Evolutionary conservation across 257 asterid species (phyloP).

Genomic region (Galeopsis tetrahit): DNA sequence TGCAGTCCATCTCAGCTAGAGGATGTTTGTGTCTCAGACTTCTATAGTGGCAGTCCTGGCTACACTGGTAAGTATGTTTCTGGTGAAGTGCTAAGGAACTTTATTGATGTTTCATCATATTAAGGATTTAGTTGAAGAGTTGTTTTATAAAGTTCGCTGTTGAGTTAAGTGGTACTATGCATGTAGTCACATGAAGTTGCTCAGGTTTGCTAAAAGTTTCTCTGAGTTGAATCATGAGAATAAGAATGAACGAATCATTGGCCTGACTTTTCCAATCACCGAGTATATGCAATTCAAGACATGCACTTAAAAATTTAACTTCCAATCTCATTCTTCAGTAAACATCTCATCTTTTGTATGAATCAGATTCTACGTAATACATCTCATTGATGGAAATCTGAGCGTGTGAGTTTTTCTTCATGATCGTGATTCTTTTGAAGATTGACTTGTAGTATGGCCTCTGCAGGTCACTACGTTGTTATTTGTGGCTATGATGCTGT

Average conservation of each 20-base stretch:
- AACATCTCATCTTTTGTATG: background rate
- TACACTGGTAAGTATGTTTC: constrained; percentile 69
- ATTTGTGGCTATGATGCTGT: constrained; percentile 88
- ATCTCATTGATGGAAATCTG: constrained; percentile 18
- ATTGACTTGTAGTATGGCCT: constrained; percentile 24
- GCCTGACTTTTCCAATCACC: background rate
- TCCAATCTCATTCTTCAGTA: constrained; percentile 17
- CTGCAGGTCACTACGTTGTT: constrained; percentile 83
- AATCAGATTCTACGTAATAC: background rate
- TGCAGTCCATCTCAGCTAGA: constrained; percentile 61
- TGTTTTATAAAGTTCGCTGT: constrained; percentile 3
- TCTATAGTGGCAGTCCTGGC: constrained; percentile 56
- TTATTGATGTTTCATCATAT: background rate
- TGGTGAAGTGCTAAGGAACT: background rate
- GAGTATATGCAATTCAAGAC: background rate
- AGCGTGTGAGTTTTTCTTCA: background rate
- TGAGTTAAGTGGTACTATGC: background rate
- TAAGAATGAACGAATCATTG: background rate
- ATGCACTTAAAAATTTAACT: constrained; percentile 4
- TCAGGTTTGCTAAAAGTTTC: background rate
- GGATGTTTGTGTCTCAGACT: constrained; percentile 64
- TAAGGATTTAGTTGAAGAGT: constrained; percentile 1
- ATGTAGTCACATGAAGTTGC: background rate
- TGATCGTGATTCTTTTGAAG: constrained; percentile 5
- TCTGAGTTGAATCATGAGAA: background rate